phyloP scores from a whole-genome alignment of 2,329 filamentous ascomycete species.

The Passalora sequoiae region DNA sequence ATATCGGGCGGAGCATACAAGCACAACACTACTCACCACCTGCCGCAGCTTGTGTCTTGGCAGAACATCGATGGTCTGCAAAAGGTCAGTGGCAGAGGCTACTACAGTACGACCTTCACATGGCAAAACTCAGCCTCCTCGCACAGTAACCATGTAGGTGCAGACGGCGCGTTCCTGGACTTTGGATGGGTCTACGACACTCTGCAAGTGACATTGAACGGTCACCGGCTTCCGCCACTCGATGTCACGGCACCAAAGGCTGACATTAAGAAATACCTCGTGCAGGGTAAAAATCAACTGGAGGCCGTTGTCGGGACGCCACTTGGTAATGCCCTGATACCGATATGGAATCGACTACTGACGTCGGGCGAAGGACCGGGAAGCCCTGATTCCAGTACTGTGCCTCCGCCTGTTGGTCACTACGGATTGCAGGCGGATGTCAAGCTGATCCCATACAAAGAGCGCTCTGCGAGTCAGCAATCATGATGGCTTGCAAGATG shows the following conservation, averaged over 20 bases:
- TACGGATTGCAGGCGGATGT: too few species aligned
- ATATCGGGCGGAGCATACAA: slow-evolving; percentile 10
- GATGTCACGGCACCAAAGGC: slow-evolving; percentile 9
- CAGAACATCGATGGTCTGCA: slow-evolving; percentile 6
- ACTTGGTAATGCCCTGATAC: slow-evolving; percentile 10
- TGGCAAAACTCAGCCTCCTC: too few species aligned
- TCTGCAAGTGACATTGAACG: too few species aligned
- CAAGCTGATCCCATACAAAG: too few species aligned
- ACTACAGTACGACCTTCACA: slow-evolving; percentile 5
- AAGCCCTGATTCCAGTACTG: too few species aligned
- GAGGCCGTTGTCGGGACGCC: slow-evolving; percentile 11
- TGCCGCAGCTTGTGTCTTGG: slow-evolving; percentile 5
- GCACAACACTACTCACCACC: slow-evolving; percentile 7
- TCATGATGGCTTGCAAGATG: too few species aligned
- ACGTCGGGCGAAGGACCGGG: too few species aligned
- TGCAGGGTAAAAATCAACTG: slow-evolving; percentile 4
- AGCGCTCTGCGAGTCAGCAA: too few species aligned
- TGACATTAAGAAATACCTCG: slow-evolving; percentile 6
- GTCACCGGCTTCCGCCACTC: slow-evolving; percentile 3
- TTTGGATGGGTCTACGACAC: slow-evolving; percentile 9
- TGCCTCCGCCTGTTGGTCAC: too few species aligned
- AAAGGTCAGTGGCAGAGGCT: slow-evolving; percentile 8
- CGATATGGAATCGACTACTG: too few species aligned
- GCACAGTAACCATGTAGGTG: not conserved
- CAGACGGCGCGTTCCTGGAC: slow-evolving; percentile 7